phyloP scores from a whole-genome alignment of 2,329 filamentous ascomycete species.

The Colletotrichum gigasporum region DNA sequence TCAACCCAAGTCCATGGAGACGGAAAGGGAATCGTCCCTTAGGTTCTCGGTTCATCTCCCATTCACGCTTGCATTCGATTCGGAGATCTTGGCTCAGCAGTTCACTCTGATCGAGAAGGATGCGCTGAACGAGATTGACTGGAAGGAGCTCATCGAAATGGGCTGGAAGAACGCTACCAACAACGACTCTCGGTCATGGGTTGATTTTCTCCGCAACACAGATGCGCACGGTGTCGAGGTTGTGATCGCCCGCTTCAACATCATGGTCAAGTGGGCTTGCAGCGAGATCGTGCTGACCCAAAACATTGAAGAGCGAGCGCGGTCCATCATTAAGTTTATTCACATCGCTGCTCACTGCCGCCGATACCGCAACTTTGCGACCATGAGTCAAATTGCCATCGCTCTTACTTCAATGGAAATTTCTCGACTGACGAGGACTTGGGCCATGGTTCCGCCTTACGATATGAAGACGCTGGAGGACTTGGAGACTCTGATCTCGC shows the following conservation, averaged over 20 bases:
- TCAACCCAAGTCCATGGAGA: constrained; percentile 42
- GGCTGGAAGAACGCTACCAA: constrained; percentile 78
- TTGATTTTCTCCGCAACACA: constrained; percentile 78
- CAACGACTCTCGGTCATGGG: constrained; percentile 78
- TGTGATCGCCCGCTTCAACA: constrained; percentile 86
- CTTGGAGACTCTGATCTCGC: constrained; percentile 78
- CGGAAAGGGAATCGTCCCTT: constrained; percentile 37
- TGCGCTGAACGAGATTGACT: constrained; percentile 85
- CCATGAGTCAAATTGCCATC: constrained; percentile 82
- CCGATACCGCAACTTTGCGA: constrained; percentile 83
- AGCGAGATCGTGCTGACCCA: constrained; percentile 82
- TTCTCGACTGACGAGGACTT: constrained; percentile 73
- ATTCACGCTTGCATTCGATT: constrained; percentile 84
- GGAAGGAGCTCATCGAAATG: constrained; percentile 87
- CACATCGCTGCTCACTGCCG: constrained; percentile 83
- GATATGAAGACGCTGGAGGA: constrained; percentile 74
- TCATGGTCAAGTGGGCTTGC: constrained; percentile 87
- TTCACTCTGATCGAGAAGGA: constrained; percentile 89
- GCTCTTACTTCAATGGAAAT: constrained; percentile 80
- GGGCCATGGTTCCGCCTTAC: constrained; percentile 72
- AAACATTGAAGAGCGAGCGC: constrained; percentile 75
- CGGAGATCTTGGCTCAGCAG: constrained; percentile 80
- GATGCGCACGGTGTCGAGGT: constrained; percentile 82
- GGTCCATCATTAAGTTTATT: constrained; percentile 82
- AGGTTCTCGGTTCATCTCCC: constrained; percentile 72